Percentiles rank a stretch among this genome's conserved stretches.
These are phyloP conservation scores for Epichloe elymi DNA, from an alignment of 2,329 filamentous ascomycete species.

Conservation along the genomic window DNA sequence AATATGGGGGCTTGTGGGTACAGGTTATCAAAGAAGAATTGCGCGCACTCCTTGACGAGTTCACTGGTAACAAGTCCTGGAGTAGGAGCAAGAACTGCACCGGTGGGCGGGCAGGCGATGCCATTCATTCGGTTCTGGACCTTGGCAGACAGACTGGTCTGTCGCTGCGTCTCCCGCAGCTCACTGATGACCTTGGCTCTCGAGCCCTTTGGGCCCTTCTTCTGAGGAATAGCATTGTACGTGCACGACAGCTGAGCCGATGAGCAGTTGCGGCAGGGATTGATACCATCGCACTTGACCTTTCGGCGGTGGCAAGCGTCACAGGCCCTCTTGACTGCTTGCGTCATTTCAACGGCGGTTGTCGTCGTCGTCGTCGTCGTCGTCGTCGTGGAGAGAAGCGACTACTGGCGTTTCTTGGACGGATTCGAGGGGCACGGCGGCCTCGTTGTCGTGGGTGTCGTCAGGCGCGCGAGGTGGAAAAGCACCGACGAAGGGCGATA, in stretches of 20 bases:
- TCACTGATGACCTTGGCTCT: slow-evolving; percentile 66
- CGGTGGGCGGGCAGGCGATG: slow-evolving; percentile 34
- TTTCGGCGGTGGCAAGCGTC: slow-evolving; percentile 64
- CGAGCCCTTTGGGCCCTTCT: slow-evolving; percentile 64
- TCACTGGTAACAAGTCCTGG: slow-evolving; percentile 48
- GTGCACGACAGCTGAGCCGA: slow-evolving; percentile 56
- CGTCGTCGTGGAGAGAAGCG: neutral
- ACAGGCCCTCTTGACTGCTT: slow-evolving; percentile 49
- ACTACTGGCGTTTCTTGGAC: neutral
- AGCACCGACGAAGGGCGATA: neutral
- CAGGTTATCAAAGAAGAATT: slow-evolving; percentile 57
- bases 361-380: neutral
- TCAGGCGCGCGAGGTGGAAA: neutral
- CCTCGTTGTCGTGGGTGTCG: neutral
- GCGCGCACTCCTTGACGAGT: slow-evolving; percentile 51
- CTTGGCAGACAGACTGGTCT: slow-evolving; percentile 49
- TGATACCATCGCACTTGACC: slow-evolving; percentile 59
- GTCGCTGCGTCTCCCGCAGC: slow-evolving; percentile 53
- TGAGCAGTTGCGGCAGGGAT: slow-evolving; percentile 58
- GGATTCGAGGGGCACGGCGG: neutral
- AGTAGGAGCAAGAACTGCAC: slow-evolving; percentile 37
- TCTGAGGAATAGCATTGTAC: slow-evolving; percentile 62
- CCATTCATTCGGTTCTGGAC: slow-evolving; percentile 48
- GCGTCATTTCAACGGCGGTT: slow-evolving; percentile 26
- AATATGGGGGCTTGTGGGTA: slow-evolving; percentile 52